Evolutionary conservation across 306 rosid genomes (phyloP).

Genomic region (Carpinus fangiana): DNA sequence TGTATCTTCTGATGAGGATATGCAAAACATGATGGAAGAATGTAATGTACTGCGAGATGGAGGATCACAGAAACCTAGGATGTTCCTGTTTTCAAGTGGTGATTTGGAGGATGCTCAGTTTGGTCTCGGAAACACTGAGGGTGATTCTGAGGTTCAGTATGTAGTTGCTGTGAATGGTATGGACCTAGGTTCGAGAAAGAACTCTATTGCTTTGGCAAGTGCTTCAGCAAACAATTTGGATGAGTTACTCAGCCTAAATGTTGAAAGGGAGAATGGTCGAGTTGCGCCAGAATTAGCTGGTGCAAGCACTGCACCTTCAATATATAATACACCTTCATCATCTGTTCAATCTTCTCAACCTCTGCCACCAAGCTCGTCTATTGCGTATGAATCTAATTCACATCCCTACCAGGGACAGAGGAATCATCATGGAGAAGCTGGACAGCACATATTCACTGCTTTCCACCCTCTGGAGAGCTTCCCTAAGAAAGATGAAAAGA

Average conservation of each 20-base stretch:
- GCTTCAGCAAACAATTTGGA: slow-evolving; percentile 58
- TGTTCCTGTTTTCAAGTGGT: slow-evolving; percentile 64
- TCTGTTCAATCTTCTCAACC: slow-evolving; percentile 49
- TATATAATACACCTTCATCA: slow-evolving; percentile 43
- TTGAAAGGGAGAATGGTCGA: slow-evolving; percentile 48
- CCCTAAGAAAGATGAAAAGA: slow-evolving; percentile 34
- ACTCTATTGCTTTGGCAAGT: slow-evolving; percentile 50
- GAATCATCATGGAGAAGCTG: slow-evolving; percentile 44
- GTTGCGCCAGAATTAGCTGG: slow-evolving; percentile 41
- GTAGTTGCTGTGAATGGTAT: slow-evolving; percentile 86
- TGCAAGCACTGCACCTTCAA: slow-evolving; percentile 37
- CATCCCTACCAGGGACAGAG: slow-evolving; percentile 43
- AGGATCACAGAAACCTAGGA: slow-evolving; percentile 64
- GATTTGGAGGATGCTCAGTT: slow-evolving; percentile 73
- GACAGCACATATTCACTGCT: slow-evolving; percentile 41
- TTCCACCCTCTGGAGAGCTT: slow-evolving; percentile 29
- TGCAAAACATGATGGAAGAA: slow-evolving; percentile 92
- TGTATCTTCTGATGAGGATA: slow-evolving; percentile 82
- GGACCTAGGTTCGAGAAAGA: slow-evolving; percentile 60
- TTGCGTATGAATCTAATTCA: slow-evolving; percentile 48
- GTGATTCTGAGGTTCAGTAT: slow-evolving; percentile 72
- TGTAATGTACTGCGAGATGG: slow-evolving; percentile 53
- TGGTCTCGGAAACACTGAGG: slow-evolving; percentile 58
- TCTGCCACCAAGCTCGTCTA: slow-evolving; percentile 43
- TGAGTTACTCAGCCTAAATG: slow-evolving; percentile 57